phyloP scores from a whole-genome alignment of 441 rosid species.

The Brassica balearica region DNA sequence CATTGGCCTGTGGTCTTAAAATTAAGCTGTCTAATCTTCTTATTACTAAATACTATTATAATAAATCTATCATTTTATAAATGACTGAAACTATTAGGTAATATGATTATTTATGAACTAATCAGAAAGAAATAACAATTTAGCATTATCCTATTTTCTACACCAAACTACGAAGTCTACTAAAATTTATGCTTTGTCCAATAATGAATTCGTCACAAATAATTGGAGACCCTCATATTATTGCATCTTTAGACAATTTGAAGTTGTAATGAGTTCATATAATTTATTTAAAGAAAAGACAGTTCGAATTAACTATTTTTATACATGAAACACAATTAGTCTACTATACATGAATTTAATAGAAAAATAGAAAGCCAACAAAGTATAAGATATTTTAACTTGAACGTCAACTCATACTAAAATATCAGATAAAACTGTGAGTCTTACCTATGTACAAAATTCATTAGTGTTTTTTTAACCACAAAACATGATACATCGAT shows the following conservation, averaged over 20 bases:
- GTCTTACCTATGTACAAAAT: neutral
- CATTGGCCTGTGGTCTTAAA: neutral
- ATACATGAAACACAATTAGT: neutral
- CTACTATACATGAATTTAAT: neutral
- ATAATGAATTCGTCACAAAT: conserved; percentile 13
- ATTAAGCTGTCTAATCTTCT: conserved; percentile 2
- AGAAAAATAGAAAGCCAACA: neutral
- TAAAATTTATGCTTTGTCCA: conserved; percentile 2
- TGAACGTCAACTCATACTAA: neutral
- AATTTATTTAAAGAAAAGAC: conserved; percentile 7
- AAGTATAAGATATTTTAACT: neutral
- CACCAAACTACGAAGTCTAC: conserved; percentile 6
- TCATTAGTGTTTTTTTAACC: neutral
- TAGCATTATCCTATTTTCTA: neutral
- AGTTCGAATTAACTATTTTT: neutral
- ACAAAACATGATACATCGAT: neutral
- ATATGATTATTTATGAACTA: conserved; percentile 5
- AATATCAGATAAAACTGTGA: conserved; percentile 1
- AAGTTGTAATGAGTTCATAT: neutral
- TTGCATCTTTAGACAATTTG: conserved; percentile 4
- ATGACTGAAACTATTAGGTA: neutral
- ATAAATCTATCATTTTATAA: neutral
- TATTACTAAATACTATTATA: neutral
- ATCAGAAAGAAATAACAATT: conserved; percentile 1
- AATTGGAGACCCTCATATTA: neutral